Evolutionary conservation across 139 green algal species (phyloP).

Genomic region (Raphidocelis subcapitata): DNA sequence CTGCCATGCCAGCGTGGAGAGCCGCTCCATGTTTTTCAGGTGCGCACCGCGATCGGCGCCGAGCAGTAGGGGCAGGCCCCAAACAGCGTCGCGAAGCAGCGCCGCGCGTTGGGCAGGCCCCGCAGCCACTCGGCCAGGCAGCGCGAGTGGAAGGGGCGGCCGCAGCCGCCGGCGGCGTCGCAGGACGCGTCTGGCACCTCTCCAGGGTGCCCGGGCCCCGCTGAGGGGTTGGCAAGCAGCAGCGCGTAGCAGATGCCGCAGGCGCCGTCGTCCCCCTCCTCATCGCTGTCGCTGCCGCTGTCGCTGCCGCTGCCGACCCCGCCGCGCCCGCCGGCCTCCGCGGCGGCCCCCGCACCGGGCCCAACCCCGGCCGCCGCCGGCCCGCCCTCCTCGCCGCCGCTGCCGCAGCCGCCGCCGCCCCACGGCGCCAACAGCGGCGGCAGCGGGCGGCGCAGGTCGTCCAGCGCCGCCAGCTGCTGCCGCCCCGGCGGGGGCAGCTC

Average conservation of each 20-base stretch:
- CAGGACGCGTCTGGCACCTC: slow-evolving; percentile 20
- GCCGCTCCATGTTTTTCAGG: too few species aligned
- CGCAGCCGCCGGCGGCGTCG: slow-evolving; percentile 12
- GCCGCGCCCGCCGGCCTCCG: too few species aligned
- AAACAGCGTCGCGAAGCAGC: slow-evolving; percentile 50
- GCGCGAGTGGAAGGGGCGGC: slow-evolving; percentile 19
- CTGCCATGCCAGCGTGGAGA: too few species aligned
- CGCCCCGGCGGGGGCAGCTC: too few species aligned
- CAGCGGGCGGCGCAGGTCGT: too few species aligned
- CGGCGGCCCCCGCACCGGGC: too few species aligned
- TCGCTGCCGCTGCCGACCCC: neutral
- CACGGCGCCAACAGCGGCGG: too few species aligned
- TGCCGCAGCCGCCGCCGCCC: too few species aligned
- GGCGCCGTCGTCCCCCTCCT: neutral
- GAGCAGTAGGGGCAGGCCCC: slow-evolving; percentile 56
- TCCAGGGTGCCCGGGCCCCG: slow-evolving; percentile 15
- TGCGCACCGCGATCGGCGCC: slow-evolving; percentile 29
- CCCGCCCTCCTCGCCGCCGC: too few species aligned
- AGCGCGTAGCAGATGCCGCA: slow-evolving; percentile 26
- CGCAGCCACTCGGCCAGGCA: slow-evolving; percentile 42
- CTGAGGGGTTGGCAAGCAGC: slow-evolving; percentile 10
- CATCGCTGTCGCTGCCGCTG: neutral
- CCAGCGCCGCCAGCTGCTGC: too few species aligned
- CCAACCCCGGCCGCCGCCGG: too few species aligned
- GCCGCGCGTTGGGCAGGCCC: slow-evolving; percentile 28